Base-by-base conservation (phyloP, 2,329 filamentous ascomycete species). In the Onygenales sp. region DNA sequence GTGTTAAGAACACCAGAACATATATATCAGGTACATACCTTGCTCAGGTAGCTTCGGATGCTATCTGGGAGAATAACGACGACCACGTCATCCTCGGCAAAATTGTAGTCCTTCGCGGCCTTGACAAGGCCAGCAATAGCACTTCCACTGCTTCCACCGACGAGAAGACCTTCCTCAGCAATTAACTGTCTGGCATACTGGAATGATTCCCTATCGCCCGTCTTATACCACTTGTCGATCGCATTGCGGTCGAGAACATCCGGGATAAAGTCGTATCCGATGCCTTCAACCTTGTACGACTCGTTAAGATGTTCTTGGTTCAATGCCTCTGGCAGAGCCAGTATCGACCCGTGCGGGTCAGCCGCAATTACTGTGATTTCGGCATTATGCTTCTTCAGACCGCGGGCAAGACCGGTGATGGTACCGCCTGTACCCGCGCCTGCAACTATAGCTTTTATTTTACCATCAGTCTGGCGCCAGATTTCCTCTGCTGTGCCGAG, bases 211-310 rank as follows among this genome's bases (percentile, higher is more conserved):
- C 82, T 81, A 66, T 98, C 93, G 57, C 92, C 88, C 3, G 93
- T 98, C 82, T 98, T 98, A 77, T 96, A 97, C 93, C 93, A 98
- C 66, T 86, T 87, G 70, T 96, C 88, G 33, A 98, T 87, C 4
- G 81, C 69, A 32, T 84, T 72, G 65, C 86, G 88, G 60, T 93
- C 84, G 52, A 98, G 77, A 4, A 98, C 94, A 27, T 97, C 88
- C 6, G 94, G 93, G 55, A 98, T 87, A 69, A 98, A 98, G 70
- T 98, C 93, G 69, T 98, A 98, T 17, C 93, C 93, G 63, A 98
- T 98, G 43, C 93, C 93, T 74, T 98, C 93, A 0, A 98, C 93
- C 75, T 98, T 97, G 77, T 98, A 98, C 1, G 85, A 77, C 69
- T 89, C 84, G 65, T 96, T 92, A 56, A 81, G 80, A 66, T 85